Conservation (phyloP, 352 stramenopile species). For the Globisporangium uncinulatum region DNA sequence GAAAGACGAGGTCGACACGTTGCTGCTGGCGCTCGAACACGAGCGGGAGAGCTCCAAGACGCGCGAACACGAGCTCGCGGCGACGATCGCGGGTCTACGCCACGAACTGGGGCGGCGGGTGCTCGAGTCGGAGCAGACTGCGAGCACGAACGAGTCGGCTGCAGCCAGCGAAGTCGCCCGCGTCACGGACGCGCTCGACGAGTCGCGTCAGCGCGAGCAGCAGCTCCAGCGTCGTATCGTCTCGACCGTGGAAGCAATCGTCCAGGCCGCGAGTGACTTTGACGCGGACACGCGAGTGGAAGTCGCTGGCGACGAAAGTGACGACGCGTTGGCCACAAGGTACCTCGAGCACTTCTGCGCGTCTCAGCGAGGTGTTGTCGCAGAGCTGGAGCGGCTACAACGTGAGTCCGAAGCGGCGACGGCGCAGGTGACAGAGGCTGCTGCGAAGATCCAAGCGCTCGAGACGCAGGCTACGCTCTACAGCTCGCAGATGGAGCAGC, state of each 20-base stretch:
- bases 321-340: conserved; percentile 21
- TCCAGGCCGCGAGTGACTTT: conserved; percentile 24
- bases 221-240: conserved; percentile 38
- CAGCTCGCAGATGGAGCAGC: conserved; percentile 32
- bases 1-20: conserved; percentile 30
- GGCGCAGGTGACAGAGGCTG: conserved; percentile 27
- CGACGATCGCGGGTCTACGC: conserved; percentile 27
- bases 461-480: conserved; percentile 35
- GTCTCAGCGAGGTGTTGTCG: conserved; percentile 24
- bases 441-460: conserved; percentile 26
- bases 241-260: conserved; percentile 35
- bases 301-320: conserved; percentile 16
- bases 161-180: conserved; percentile 25
- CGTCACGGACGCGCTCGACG: conserved; percentile 27
- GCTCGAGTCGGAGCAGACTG: conserved; percentile 26
- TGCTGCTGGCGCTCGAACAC: conserved; percentile 37
- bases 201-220: conserved; percentile 39
- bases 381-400: conserved; percentile 42
- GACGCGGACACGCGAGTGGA: conserved; percentile 7
- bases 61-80: conserved; percentile 37
- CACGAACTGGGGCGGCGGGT: conserved; percentile 24
- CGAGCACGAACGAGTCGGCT: conserved; percentile 16
- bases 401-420: conserved; percentile 37
- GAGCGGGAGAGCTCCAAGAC: conserved; percentile 34
- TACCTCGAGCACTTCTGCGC: conserved; percentile 30